phyloP scores from a whole-genome alignment of 106 monocot species.

The Posidonia australis region DNA sequence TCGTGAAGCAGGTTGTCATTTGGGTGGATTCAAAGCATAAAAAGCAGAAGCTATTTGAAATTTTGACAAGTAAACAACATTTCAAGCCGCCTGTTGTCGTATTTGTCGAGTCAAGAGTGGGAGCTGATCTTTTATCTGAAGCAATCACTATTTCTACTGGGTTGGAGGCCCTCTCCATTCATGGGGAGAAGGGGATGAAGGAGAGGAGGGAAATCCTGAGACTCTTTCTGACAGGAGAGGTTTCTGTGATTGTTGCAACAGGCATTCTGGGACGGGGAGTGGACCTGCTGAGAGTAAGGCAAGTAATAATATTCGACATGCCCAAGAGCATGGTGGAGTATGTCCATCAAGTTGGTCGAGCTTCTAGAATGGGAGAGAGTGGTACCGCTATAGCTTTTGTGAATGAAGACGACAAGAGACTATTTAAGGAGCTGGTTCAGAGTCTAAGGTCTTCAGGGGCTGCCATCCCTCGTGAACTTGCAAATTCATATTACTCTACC shows the following conservation, averaged over 20 bases:
- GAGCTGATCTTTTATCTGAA: constrained; percentile 72
- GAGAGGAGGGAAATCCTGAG: constrained; percentile 75
- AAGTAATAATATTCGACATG: constrained; percentile 87
- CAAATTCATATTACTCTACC: constrained; percentile 27
- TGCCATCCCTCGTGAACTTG: constrained; percentile 59
- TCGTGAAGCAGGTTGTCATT: constrained; percentile 64
- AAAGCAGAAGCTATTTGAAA: constrained; percentile 78
- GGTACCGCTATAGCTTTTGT: constrained; percentile 62
- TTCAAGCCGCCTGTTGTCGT: constrained; percentile 62
- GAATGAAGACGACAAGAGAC: constrained; percentile 63
- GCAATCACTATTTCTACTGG: constrained; percentile 59
- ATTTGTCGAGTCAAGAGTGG: constrained; percentile 76
- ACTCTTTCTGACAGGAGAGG: constrained; percentile 60
- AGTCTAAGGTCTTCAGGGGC: constrained; percentile 51
- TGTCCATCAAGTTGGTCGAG: constrained; percentile 79
- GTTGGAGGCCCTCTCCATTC: constrained; percentile 54
- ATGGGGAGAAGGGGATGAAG: constrained; percentile 83
- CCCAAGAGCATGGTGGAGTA: constrained; percentile 74
- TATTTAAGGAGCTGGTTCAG: constrained; percentile 59
- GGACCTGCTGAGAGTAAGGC: constrained; percentile 55
- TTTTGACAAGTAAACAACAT: constrained; percentile 66
- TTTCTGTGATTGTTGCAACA: constrained; percentile 64
- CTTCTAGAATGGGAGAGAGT: constrained; percentile 75
- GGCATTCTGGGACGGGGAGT: constrained; percentile 74
- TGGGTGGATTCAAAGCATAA: constrained; percentile 85